Evolutionary conservation across 306 rosid genomes (phyloP), one percentile per base, ranked within the genome.

Genomic region (Inga laurina): DNA sequence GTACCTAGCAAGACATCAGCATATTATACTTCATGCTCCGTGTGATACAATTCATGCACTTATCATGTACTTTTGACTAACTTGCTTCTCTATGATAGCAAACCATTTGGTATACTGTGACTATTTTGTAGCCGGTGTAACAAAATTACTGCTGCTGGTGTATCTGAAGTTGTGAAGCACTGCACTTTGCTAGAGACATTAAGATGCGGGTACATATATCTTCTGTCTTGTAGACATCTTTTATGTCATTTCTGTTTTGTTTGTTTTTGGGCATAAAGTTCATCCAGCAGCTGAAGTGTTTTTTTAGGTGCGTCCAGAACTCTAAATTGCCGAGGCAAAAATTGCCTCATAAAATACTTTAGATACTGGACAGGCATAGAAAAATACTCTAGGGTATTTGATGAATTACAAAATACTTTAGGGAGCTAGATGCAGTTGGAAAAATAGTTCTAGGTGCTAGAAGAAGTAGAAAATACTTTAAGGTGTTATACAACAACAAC

Each of bases 161-260:
- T 93, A 79, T 91, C 92, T 61, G 97, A 88, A 73, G 87, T 93
- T 71, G 93, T 92, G 83, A 88, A 91, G 85, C 94, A 83, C 77
- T 93, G 99, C 79, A 85, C 65, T 79, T 90, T 75, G 35, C 84
- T 96, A 89, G 94, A 89, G 90, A 93, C 97, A 6, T 79, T 96
- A 79, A 90, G 98, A 90, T 96, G 98, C 89, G 99, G 99, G 99
- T 96, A 96, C 15, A 3, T 62, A 77, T 75, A 69, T 78, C 32
- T 9, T 18, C 22, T 74, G 71, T 30, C 22, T 49, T 46, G 41
- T 73, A 73, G 24, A 48, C 41, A 48, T 73, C 43, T 48, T 27
- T 10, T 7, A 44, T 46, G 41, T 32, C 10, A 39, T 12, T 65
- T 32, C 41, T 65, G 16, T 65, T n/a, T n/a, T n/a, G 3, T 57